Evolutionary conservation across 176 grass and related monocot genomes (phyloP), one percentile per base, ranked within the genome.

Genomic region (Oryza brachyantha): DNA sequence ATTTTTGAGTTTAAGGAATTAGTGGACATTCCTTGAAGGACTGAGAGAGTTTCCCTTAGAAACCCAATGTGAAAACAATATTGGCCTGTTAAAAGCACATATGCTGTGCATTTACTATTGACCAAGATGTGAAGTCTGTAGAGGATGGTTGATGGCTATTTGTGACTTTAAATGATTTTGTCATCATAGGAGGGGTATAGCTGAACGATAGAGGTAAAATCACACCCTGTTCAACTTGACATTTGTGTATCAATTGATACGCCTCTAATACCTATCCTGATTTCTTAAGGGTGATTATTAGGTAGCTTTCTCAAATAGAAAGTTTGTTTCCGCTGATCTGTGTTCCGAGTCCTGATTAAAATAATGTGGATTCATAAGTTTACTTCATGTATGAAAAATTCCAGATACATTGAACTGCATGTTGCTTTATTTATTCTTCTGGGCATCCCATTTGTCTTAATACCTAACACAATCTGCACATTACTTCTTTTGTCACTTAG

Each of bases 401-500:
- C 7, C 7, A 55, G 22, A 8, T 55, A 55, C 52, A 55, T 54
- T 31, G n/a, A 61, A 60, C 25, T 61, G 12, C n/a, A n/a, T 74
- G 58, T 63, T 9, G 32, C 26, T 62, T 39, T 22, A 72, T 35
- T 54, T 39, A 63, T 22, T 67, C n/a, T 74, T 72, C 45, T 75
- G 58, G 43, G 22, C 8, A 59, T 70, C 28, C 7, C 5, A 57
- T 67, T 27, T 71, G 52, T 66, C 57, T 43, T 79, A 73, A 26
- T 86, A 42, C 76, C 68, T 79, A 70, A 79, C 34, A 9, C 48
- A 37, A 83, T 74, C 26, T 76, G 19, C 31, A 40, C 6, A 13
- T 64, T 37, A 70, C 39, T 79, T 76, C 87, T n/a, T 88, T 87
- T 86, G 11, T 83, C 70, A 83, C 61, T 66, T 72, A 98, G 95